Conservation (phyloP, 208 protist species). For the Acanthamoeba polyphaga region DNA sequence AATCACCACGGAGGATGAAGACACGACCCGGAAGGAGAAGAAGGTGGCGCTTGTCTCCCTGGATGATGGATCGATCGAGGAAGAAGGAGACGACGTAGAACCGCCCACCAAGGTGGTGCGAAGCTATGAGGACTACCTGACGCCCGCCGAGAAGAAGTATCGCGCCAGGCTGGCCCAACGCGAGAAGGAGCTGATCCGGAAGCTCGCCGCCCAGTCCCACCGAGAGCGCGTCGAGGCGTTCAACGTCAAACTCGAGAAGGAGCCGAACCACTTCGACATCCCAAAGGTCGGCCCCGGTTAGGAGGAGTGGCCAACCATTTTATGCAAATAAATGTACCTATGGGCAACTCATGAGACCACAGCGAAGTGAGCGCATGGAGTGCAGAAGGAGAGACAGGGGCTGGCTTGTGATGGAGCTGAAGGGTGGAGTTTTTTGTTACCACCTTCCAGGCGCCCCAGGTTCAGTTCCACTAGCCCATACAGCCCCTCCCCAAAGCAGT, state of each 20-base stretch:
- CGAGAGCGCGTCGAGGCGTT: constrained; percentile 38
- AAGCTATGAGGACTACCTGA: constrained; percentile 26
- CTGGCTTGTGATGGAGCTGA: neutral
- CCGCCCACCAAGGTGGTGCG: neutral
- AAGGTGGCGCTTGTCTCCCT: neutral
- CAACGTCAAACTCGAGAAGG: constrained; percentile 44
- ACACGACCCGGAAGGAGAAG: neutral
- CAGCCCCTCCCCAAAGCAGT: no score
- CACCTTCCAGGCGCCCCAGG: no score
- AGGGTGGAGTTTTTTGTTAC: neutral
- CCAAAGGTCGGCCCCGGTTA: constrained; percentile 50
- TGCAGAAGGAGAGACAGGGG: neutral
- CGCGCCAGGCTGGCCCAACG: neutral
- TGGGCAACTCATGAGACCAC: neutral
- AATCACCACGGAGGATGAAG: neutral
- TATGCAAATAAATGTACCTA: neutral
- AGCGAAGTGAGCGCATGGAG: no score
- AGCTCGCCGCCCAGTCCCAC: constrained; percentile 28
- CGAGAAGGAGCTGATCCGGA: constrained; percentile 27
- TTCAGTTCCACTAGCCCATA: no score
- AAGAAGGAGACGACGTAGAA: neutral
- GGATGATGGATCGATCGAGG: neutral
- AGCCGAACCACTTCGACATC: constrained; percentile 64
- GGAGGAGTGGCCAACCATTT: neutral
- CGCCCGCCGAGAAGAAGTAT: constrained; percentile 5